Evolutionary conservation across 2,329 filamentous ascomycete species (phyloP), one percentile per base, ranked within the genome.

Genomic region (Annulohypoxylon truncatum): DNA sequence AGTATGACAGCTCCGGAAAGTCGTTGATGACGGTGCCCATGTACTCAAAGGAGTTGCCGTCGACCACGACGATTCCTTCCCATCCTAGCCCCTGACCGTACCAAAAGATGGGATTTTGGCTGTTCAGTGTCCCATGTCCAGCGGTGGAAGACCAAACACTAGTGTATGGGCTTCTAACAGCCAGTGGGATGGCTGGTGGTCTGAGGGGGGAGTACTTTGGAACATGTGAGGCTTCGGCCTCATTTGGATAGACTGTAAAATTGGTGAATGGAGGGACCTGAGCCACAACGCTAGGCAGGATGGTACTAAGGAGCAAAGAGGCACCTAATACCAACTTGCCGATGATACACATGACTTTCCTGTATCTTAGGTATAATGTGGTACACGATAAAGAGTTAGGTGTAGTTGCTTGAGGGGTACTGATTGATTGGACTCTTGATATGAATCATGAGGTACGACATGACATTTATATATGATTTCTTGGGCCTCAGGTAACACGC

Each of bases 41-140:
- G 60, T 83, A 85, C 38, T 84, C 79, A 13, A 77, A 79, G 2
- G 75, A 74, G 6, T 77, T 76, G 3, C 74, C 76, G 2, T 82
- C 79, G 7, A 83, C 79, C 0, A 79, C 79, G 22, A 81, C 80
- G 75, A 85, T 80, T 15, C 83, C 79, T 2, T 82, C 81, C 73
- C 85, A 83, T n/a, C 82, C 83, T 55, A 85, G 71, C 5, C 59
- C 5, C 12, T 67, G 61, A 18, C 91, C 90, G 2, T 89, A 91
- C 84, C 89, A 94, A 77, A 94, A 93, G 76, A 93, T 94, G 22
- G 93, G 92, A 10, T 26, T 66, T 90, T 92, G 95, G 79, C 87
- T 87, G 61, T 88, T 87, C 90, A 93, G 94, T 1, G 92, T 92
- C 47, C 84, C 83, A 44, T 89, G 85, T 69, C 91, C 84, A 38